Conservation (phyloP, 2,329 filamentous ascomycete genomes). For the Aspergillus japonicus region DNA sequence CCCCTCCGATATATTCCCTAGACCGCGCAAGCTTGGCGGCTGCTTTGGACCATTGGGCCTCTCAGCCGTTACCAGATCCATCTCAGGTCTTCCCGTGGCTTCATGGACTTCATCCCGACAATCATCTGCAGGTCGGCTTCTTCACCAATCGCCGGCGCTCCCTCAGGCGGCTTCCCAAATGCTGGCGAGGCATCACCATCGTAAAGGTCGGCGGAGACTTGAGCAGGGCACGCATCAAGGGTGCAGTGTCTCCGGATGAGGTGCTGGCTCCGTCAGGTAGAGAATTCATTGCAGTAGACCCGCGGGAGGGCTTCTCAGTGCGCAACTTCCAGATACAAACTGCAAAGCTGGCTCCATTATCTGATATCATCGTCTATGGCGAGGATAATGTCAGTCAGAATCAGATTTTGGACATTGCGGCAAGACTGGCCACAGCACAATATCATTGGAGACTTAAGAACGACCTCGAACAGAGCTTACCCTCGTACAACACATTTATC, state of each 20-base stretch:
- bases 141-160: conserved; percentile 75
- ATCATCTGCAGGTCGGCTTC: conserved; percentile 85
- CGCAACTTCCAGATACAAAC: conserved; percentile 97
- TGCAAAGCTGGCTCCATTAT: conserved; percentile 80
- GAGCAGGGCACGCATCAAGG: conserved; percentile 72
- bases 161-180: conserved; percentile 69
- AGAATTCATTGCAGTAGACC: conserved; percentile 80
- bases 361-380: conserved; percentile 90
- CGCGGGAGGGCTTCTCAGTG: conserved; percentile 86
- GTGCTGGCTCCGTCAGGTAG: conserved; percentile 60
- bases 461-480: conserved; percentile 55
- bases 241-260: conserved; percentile 79
- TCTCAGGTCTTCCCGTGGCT: conserved; percentile 94
- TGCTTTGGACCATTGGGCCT: conserved; percentile 72
- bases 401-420: conserved; percentile 64
- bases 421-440: conserved; percentile 72
- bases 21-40: conserved; percentile 65
- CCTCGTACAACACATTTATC: conserved; percentile 83
- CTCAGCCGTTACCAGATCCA: conserved; percentile 79
- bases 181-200: conserved; percentile 76
- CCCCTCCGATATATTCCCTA: conserved; percentile 69
- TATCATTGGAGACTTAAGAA: conserved; percentile 68
- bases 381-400: conserved; percentile 63
- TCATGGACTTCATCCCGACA: conserved; percentile 85
- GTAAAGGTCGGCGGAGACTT: conserved; percentile 88